phyloP scores from a whole-genome alignment of 1,284 basidiomycete genomes.

The Malassezia sympodialis region DNA sequence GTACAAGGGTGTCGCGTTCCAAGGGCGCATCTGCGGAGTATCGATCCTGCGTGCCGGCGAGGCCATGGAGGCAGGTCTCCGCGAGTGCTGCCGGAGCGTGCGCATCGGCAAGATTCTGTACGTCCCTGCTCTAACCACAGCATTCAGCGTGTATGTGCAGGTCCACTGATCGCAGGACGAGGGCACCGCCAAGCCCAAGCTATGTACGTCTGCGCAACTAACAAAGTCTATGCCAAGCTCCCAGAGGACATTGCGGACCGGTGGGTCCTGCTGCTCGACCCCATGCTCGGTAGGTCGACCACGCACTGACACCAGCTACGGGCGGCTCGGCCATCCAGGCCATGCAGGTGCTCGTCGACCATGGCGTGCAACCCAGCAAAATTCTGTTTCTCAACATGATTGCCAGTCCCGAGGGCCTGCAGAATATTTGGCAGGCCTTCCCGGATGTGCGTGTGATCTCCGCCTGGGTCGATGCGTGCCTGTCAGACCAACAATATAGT shows the following conservation, averaged over 20 bases:
- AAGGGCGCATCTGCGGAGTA: conserved; percentile 40
- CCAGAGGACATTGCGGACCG: conserved; percentile 83
- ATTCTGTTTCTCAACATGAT: conserved; percentile 97
- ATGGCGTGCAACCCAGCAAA: conserved; percentile 63
- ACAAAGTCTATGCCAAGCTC: conserved; percentile 59
- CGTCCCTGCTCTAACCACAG: conserved; percentile 40
- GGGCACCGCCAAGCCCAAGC: conserved; percentile 41
- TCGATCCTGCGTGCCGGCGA: conserved; percentile 50
- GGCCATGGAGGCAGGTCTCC: conserved; percentile 58
- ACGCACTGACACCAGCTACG: conserved; percentile 54
- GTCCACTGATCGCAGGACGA: conserved; percentile 28
- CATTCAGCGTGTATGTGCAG: conserved; percentile 65
- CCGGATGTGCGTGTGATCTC: conserved; percentile 72
- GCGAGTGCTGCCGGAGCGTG: conserved; percentile 66
- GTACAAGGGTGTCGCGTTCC: conserved; percentile 50
- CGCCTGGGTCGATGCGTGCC: conserved; percentile 90
- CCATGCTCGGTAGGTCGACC: conserved; percentile 64
- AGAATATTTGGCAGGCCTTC: conserved; percentile 68
- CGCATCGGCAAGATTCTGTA: conserved; percentile 51
- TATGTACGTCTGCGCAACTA: conserved; percentile 22
- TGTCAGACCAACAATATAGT: conserved; percentile 62
- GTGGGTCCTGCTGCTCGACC: conserved; percentile 88
- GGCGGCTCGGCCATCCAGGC: conserved; percentile 97
- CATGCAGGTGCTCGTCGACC: conserved; percentile 80
- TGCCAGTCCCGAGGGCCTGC: conserved; percentile 80